phyloP scores from a whole-genome alignment of 768 basidiomycete species.

The Boletus reticuloceps region DNA sequence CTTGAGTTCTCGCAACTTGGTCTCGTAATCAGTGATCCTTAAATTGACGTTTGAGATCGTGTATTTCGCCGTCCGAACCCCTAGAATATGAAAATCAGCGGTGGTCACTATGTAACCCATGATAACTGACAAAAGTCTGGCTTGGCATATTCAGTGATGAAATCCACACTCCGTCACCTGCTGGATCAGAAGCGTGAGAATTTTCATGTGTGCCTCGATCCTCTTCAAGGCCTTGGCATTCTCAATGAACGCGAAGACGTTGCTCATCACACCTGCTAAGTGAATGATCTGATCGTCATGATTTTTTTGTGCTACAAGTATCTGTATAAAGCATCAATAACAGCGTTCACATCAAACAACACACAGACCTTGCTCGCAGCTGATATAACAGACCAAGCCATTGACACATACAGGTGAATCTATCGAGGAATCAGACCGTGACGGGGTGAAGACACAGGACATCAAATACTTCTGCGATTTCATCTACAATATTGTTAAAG shows the following conservation, averaged over 20 bases:
- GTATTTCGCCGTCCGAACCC: neutral
- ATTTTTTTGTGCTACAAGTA: neutral
- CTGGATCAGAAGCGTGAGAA: neutral
- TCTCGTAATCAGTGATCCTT: neutral
- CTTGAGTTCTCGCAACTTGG: neutral
- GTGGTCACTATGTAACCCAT: neutral
- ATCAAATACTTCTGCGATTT: neutral
- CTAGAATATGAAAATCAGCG: neutral
- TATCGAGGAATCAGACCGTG: no score
- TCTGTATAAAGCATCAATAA: neutral
- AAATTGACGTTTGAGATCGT: neutral
- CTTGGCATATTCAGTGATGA: neutral
- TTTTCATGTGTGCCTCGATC: neutral
- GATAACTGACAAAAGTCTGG: neutral
- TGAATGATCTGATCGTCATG: neutral
- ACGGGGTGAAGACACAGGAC: no score
- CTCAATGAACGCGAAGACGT: neutral
- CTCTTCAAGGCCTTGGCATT: neutral
- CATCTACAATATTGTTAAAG: neutral
- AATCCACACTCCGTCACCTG: slow-evolving; percentile 3
- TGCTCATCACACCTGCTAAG: neutral
- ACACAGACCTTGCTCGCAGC: neutral
- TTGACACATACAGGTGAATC: neutral
- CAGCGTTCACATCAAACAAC: no score
- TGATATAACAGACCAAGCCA: neutral